Percentiles rank a stretch among this genome's conserved stretches.
Evolutionary conservation across 1,284 basidiomycete genomes (phyloP).

Genomic region (Sutorius eximius): DNA sequence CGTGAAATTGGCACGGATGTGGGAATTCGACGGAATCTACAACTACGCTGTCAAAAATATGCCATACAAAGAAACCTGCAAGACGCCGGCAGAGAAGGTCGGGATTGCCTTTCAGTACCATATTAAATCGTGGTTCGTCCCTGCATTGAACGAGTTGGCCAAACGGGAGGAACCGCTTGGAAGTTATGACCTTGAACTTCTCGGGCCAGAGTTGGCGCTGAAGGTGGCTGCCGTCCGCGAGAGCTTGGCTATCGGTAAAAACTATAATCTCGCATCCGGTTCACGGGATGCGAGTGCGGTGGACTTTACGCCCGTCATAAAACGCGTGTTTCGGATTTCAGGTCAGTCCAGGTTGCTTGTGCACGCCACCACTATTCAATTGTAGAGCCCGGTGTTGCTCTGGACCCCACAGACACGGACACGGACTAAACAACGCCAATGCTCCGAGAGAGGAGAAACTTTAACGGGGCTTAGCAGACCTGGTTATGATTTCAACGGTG

Average conservation of each 20-base stretch:
- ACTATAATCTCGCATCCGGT: neutral
- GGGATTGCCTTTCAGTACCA: constrained; percentile 20
- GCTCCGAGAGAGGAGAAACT: neutral
- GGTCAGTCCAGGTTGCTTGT: constrained; percentile 2
- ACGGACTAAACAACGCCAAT: neutral
- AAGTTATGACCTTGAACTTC: constrained; percentile 12
- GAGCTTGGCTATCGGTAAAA: constrained; percentile 5
- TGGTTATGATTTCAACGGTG: neutral
- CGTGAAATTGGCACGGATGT: constrained; percentile 25
- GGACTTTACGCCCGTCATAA: constrained; percentile 20
- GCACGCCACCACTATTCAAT: neutral
- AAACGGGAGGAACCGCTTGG: constrained; percentile 19
- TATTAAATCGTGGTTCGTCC: constrained; percentile 21
- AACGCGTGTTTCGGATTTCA: constrained; percentile 9
- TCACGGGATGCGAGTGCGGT: neutral
- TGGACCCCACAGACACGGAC: neutral
- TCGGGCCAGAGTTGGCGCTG: constrained; percentile 18
- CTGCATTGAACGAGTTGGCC: constrained; percentile 23
- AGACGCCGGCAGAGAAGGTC: constrained; percentile 20
- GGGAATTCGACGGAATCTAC: constrained; percentile 18
- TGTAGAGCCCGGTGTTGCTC: neutral
- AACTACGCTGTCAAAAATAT: constrained; percentile 11
- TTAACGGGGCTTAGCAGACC: neutral
- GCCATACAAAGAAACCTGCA: constrained; percentile 10
- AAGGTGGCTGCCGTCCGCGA: constrained; percentile 26